Evolutionary conservation across 192 early-diverging fungal genomes (phyloP), one percentile per base, ranked within the genome.

Genomic region (Coemansia erecta): DNA sequence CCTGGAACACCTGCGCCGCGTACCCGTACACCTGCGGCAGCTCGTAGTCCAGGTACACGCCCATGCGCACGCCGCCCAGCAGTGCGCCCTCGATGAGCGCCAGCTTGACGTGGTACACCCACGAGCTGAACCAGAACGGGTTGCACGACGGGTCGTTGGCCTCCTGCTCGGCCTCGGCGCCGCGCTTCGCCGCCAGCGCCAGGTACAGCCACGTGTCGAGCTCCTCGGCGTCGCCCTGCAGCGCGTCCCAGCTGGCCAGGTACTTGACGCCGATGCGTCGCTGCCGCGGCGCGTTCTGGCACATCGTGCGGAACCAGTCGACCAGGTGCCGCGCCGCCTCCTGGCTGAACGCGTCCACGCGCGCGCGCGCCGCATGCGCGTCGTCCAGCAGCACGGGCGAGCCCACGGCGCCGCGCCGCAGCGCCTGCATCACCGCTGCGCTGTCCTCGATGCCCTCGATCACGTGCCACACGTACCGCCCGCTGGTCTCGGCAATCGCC

Each of bases 21-120:
- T 71, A 67, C 15, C 74, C 63, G 48, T 71, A 63, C 17, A 77
- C 40, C n/a, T 22, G 15, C 18, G 68, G 52, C 48, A 72, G 46
- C 61, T 77, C 74, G 47, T 77, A 61, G 18, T 17, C 48, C 53
- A 53, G 42, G 23, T 77, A 77, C 49, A 72, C 55, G 0, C 49
- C 43, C 53, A 77, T 55, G 4, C 74, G 68, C 19, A 68, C 41
- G 0, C 74, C 74, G 1, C 49, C 43, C 47, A 68, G 35, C 40
- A 77, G 57, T 9, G 49, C 64, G 5, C 18, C 33, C 33, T 68
- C 65, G 48, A 71, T 56, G 13, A 68, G 39, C 26, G 72, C 26
- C 19, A 77, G 65, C 61, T 77, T 77, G 58, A 68, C 53, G 42
- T 72, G 74, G 65, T 77, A 77, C 19, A 54, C 62, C 74, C 74